Percentiles rank a stretch among this genome's conserved stretches.
Conservation (phyloP, 2,329 filamentous ascomycete species). For the Colletotrichum neosansevieriae region DNA sequence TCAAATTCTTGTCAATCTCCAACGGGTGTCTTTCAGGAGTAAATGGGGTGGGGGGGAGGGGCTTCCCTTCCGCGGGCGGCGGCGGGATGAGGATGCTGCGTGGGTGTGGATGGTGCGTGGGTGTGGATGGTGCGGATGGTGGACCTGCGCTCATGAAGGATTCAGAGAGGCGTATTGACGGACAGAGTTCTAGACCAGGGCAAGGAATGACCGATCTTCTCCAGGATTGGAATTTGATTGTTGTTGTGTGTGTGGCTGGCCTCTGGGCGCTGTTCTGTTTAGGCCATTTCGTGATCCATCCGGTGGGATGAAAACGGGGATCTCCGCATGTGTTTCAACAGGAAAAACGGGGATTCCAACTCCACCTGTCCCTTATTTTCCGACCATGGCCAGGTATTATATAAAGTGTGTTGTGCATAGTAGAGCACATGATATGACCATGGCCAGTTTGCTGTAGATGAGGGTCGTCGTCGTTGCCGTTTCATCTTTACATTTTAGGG, state of each 20-base stretch:
- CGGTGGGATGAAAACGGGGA: neutral
- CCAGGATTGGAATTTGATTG: slow-evolving; percentile 17
- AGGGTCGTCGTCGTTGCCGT: slow-evolving; percentile 25
- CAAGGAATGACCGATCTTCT: slow-evolving; percentile 19
- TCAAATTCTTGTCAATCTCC: slow-evolving; percentile 30
- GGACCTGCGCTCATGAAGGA: neutral
- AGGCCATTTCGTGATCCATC: slow-evolving; percentile 1
- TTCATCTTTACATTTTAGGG: slow-evolving; percentile 22
- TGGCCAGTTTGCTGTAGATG: slow-evolving; percentile 29
- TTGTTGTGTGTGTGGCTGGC: slow-evolving; percentile 12
- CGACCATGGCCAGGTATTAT: too few species aligned
- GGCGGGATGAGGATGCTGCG: slow-evolving; percentile 16
- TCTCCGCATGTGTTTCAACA: slow-evolving; percentile 30
- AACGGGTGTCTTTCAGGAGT: slow-evolving; percentile 23
- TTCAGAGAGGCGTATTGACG: neutral
- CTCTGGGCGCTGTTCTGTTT: neutral
- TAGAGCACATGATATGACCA: too few species aligned
- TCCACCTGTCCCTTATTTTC: slow-evolving; percentile 35
- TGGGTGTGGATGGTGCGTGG: too few species aligned
- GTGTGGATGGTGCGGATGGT: too few species aligned
- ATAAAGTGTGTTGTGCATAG: too few species aligned
- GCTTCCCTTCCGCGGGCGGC: slow-evolving; percentile 12
- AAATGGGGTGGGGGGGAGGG: neutral
- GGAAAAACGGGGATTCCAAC: slow-evolving; percentile 5
- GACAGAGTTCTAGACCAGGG: slow-evolving; percentile 23